A percentile compares a stretch with the other conserved stretches of the same genome.
Evolutionary conservation across 148 eudicot species (phyloP).

Genomic region (Cornus kousa): DNA sequence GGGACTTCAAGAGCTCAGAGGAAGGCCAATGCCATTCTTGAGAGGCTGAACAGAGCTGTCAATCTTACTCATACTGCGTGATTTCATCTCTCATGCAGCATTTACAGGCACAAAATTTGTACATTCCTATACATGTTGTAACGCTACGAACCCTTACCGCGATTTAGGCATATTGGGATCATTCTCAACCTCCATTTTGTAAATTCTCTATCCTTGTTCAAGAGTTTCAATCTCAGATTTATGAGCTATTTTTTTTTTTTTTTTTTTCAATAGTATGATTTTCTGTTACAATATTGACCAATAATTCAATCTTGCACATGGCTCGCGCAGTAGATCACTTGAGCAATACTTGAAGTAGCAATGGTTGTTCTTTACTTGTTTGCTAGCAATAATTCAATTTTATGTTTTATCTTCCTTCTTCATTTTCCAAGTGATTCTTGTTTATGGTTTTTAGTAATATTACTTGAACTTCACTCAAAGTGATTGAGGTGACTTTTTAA

Average conservation of each 20-base stretch:
- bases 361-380: neutral
- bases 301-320: slow-evolving; percentile 6
- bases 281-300: slow-evolving; percentile 4
- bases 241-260: neutral
- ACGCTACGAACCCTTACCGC: too few species aligned
- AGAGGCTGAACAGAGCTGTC: slow-evolving; percentile 55
- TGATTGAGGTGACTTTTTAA: too few species aligned
- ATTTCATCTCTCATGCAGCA: slow-evolving; percentile 16
- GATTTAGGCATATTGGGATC: too few species aligned
- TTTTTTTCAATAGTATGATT: neutral
- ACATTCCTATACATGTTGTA: too few species aligned
- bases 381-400: neutral
- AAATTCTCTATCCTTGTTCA: slow-evolving; percentile 24
- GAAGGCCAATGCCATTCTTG: slow-evolving; percentile 82
- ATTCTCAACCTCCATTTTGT: neutral
- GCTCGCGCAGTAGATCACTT: slow-evolving; percentile 10
- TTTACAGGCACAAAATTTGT: slow-evolving; percentile 16
- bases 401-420: too few species aligned
- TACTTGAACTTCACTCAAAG: neutral
- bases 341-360: neutral
- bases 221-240: neutral
- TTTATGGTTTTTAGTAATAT: neutral
- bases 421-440: neutral
- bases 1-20: slow-evolving; percentile 97
- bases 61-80: slow-evolving; percentile 73